Percentiles rank a stretch among this genome's conserved stretches.
phyloP scores from a whole-genome alignment of 2,329 filamentous ascomycete species.

The Dothistroma pini region DNA sequence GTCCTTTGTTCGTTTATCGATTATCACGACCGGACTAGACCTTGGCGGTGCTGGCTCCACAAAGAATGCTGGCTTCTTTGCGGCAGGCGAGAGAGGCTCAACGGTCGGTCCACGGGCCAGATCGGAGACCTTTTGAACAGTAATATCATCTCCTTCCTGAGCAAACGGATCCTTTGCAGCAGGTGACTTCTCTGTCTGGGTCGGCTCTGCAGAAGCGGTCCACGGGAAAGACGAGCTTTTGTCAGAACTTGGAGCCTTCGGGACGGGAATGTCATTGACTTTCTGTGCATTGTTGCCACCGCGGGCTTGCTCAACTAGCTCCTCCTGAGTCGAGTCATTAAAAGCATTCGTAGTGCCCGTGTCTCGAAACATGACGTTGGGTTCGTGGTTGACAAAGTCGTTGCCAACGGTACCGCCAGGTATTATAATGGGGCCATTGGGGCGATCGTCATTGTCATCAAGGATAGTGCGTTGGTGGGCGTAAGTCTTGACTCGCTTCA shows the following conservation, averaged over 20 bases:
- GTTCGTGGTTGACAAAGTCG: slow-evolving; percentile 40
- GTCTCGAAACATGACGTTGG: slow-evolving; percentile 39
- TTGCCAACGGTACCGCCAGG: slow-evolving; percentile 34
- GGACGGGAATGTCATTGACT: slow-evolving; percentile 3
- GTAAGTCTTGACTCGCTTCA: slow-evolving; percentile 28
- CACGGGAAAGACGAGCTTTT: slow-evolving; percentile 29
- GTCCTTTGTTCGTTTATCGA: slow-evolving; percentile 9
- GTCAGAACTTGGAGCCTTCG: slow-evolving; percentile 9
- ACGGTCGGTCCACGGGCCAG: not conserved
- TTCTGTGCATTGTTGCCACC: slow-evolving; percentile 17
- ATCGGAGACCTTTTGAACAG: not conserved
- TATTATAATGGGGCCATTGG: slow-evolving; percentile 24
- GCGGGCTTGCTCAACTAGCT: slow-evolving; percentile 37
- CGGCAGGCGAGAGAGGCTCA: not conserved
- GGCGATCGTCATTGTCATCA: not conserved
- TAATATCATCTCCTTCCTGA: not conserved
- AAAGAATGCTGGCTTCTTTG: not conserved
- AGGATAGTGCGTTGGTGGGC: slow-evolving; percentile 6
- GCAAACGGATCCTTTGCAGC: not conserved
- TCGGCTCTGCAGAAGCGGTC: slow-evolving; percentile 18
- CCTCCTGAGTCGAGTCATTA: slow-evolving; percentile 40
- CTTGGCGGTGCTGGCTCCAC: not conserved
- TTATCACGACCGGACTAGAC: slow-evolving; percentile 20
- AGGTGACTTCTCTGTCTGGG: slow-evolving; percentile 1
- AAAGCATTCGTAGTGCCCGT: slow-evolving; percentile 43